phyloP scores from a whole-genome alignment of 2,329 filamentous ascomycete genomes.

The Chaetomiaceae sp. region DNA sequence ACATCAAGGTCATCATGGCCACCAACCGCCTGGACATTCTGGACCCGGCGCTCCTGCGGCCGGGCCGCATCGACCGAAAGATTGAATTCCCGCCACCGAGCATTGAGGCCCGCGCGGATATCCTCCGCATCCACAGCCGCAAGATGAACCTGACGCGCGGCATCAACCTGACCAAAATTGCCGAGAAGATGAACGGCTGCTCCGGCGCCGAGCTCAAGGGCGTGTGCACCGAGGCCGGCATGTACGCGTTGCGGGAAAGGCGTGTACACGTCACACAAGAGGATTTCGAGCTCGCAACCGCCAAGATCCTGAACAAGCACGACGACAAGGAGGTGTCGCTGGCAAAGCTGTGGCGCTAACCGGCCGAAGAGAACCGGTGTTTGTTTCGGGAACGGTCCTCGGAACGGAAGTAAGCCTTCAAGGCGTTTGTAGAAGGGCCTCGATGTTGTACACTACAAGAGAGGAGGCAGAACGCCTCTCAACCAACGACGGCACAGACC shows the following conservation, averaged over 20 bases:
- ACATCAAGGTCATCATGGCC: conserved; percentile 99
- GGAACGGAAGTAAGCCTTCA: no score
- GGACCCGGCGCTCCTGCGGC: conserved; percentile 86
- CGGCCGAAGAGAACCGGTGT: neutral
- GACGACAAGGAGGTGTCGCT: conserved; percentile 95
- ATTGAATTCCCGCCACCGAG: conserved; percentile 98
- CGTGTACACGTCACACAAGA: conserved; percentile 98
- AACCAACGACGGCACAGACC: no score
- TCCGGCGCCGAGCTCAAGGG: conserved; percentile 97
- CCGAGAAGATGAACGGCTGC: conserved; percentile 99
- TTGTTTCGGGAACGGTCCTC: no score
- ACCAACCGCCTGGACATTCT: conserved; percentile 97
- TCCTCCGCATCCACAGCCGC: conserved; percentile 92
- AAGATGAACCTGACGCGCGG: conserved; percentile 98
- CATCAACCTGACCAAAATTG: conserved; percentile 97
- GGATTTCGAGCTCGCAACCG: conserved; percentile 96
- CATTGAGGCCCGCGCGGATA: conserved; percentile 93
- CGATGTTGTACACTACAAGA: no score
- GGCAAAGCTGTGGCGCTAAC: conserved; percentile 63
- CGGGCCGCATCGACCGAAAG: conserved; percentile 97
- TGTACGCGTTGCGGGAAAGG: conserved; percentile 93
- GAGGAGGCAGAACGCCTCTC: no score
- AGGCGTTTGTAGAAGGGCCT: no score
- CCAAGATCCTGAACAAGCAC: conserved; percentile 99
- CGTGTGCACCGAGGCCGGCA: conserved; percentile 96